Evolutionary conservation across 352 stramenopile species (phyloP).

Genomic region (Globisporangium uncinulatum): DNA sequence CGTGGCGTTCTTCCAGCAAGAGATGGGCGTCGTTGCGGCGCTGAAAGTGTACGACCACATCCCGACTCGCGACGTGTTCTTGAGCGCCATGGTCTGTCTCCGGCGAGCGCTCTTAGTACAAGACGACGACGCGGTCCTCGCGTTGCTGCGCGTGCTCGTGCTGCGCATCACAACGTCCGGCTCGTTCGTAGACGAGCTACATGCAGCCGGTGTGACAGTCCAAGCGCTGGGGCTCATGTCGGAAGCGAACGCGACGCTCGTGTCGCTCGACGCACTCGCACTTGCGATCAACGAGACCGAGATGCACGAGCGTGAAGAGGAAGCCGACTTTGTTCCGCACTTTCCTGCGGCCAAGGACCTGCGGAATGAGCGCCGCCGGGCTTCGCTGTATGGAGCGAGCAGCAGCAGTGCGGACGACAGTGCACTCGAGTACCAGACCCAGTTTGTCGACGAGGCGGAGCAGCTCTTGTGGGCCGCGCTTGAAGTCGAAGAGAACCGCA

Average conservation of each 20-base stretch:
- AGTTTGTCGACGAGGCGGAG: constrained; percentile 37
- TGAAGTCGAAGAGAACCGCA: constrained; percentile 78
- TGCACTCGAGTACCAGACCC: constrained; percentile 2
- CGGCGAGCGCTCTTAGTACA: constrained; percentile 58
- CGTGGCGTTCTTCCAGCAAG: constrained; percentile 69
- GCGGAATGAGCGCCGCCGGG: constrained; percentile 11
- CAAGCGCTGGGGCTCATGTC: constrained; percentile 50
- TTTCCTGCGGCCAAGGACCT: constrained; percentile 65
- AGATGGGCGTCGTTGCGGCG: constrained; percentile 55
- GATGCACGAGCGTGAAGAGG: constrained; percentile 66
- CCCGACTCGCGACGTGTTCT: constrained; percentile 70
- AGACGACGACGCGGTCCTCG: constrained; percentile 24
- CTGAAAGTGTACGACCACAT: constrained; percentile 66
- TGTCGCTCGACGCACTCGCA: constrained; percentile 51
- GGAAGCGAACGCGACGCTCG: constrained; percentile 48
- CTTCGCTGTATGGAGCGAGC: neutral
- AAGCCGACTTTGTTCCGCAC: constrained; percentile 56
- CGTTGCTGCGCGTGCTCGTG: constrained; percentile 43
- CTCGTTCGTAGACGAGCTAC: constrained; percentile 63
- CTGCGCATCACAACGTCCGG: constrained; percentile 72
- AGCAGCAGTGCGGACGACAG: neutral
- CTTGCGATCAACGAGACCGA: constrained; percentile 64
- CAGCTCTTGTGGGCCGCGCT: constrained; percentile 63
- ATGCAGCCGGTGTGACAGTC: constrained; percentile 38
- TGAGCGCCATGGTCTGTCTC: constrained; percentile 65